A percentile compares a stretch with the other conserved stretches of the same genome.
phyloP scores from a whole-genome alignment of 1,139 yeast genomes.

The Nadsonia commutata region DNA sequence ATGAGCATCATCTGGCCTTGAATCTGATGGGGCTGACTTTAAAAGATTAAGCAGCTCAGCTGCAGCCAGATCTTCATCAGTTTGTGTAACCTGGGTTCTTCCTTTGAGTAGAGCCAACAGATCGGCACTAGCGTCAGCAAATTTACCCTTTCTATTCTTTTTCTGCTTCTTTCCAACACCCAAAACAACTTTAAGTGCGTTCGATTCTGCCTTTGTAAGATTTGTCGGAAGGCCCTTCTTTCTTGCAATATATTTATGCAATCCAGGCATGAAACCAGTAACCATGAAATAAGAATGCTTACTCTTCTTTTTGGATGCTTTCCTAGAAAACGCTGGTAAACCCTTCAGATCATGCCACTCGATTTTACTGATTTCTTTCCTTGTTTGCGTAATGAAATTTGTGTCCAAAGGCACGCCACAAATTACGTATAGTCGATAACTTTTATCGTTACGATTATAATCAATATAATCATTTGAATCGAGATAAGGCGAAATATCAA shows the following conservation, averaged over 20 bases:
- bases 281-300: constrained; percentile 21
- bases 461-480: constrained; percentile 65
- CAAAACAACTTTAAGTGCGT: not conserved
- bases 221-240: constrained; percentile 15
- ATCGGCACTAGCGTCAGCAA: not conserved
- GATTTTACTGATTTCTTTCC: constrained; percentile 64
- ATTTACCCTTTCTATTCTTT: not conserved
- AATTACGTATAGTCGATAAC: constrained; percentile 69
- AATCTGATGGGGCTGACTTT: constrained; percentile 2
- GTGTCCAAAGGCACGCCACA: constrained; percentile 68
- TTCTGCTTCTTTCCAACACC: not conserved
- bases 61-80: constrained; percentile 7
- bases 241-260: constrained; percentile 18
- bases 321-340: constrained; percentile 26
- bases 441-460: constrained; percentile 69
- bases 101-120: not conserved
- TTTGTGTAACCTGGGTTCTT: not conserved
- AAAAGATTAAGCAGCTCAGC: constrained; percentile 9
- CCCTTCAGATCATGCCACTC: constrained; percentile 45
- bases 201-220: not conserved
- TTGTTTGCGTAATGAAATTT: constrained; percentile 60
- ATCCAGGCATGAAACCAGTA: constrained; percentile 24
- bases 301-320: constrained; percentile 8
- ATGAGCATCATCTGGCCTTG: not conserved
- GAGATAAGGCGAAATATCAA: constrained; percentile 55